Conservation (phyloP, 1,139 yeast species). For the Sugiyamaella pinicola region DNA sequence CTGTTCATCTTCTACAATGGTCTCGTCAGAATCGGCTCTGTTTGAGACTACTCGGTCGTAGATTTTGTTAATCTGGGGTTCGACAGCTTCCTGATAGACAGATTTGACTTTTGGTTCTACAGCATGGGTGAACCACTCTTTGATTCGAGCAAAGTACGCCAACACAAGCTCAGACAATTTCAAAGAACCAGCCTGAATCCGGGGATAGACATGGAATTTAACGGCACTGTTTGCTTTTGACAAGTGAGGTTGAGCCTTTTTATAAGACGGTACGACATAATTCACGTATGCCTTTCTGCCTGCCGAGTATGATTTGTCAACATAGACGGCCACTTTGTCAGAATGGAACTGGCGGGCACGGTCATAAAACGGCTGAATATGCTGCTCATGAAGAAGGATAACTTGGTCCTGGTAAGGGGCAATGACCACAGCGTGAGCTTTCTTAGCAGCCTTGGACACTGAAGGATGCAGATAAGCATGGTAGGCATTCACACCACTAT, state of each 20-base stretch:
- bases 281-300: neutral
- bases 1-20: neutral
- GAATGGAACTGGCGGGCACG: constrained; percentile 20
- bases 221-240: constrained; percentile 15
- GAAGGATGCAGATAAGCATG: constrained; percentile 28
- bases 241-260: constrained; percentile 21
- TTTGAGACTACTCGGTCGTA: constrained; percentile 23
- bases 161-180: constrained; percentile 11
- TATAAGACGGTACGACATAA: constrained; percentile 14
- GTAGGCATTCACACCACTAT: constrained; percentile 25
- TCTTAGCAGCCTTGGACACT: constrained; percentile 18
- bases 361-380: constrained; percentile 23
- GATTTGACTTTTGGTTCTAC: constrained; percentile 31
- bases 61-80: constrained; percentile 38
- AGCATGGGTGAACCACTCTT: constrained; percentile 27
- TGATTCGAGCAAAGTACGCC: constrained; percentile 15
- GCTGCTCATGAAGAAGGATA: constrained; percentile 20
- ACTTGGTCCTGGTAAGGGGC: constrained; percentile 26
- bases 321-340: constrained; percentile 23
- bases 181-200: constrained; percentile 14
- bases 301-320: constrained; percentile 4
- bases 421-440: constrained; percentile 14
- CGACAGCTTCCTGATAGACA: constrained; percentile 33
- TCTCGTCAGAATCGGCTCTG: constrained; percentile 4
- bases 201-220: constrained; percentile 25